Base-by-base conservation (phyloP, 1,139 yeast genomes). In the Kurtzmaniella quercitrusa region DNA sequence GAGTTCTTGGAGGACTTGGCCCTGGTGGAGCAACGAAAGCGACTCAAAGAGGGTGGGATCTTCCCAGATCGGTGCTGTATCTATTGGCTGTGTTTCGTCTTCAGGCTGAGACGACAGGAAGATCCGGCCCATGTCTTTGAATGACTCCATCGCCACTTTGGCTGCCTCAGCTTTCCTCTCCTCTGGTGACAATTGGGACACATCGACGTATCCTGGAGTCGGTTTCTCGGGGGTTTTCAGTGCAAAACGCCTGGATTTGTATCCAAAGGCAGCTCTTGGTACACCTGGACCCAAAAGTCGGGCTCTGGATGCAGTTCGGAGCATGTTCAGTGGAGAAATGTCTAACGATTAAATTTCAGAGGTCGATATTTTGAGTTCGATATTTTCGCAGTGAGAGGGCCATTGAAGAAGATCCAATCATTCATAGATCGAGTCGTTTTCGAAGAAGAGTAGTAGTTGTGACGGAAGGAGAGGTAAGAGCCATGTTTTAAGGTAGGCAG, bases 11-110 rank as follows among this genome's bases (percentile, higher is more conserved):
- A 72, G 59, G 1, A 82, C 77, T 56, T 76, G 82, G 15, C 82
- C 82, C 52, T 81, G 81, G 52, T 82, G 84, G 38, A 74, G 70
- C 41, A 76, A 69, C 33, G 75, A 73, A 39, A 82, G 60, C 2
- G 60, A 45, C 5, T 64, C 70, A 53, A 75, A 82, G 25, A 67
- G 58, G 12, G 51, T 47, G 1, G 85, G 84, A 42, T 76, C 63
- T 11, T 70, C 65, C 50, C 63, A 75, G 3, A 81, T 69, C 0
- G 82, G 80, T 12, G 56, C 60, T 0, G 82, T 70, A 44, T 82
- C 85, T 34, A 81, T 74, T 29, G 82, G 83, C 48, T 68, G 74
- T 1, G 70, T 65, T 6, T 65, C 68, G 17, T 68, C 73, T 43
- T 69, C 74, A 10, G 46, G 37, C 0, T 59, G 52, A 1, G 59